Evolutionary conservation across 2,329 filamentous ascomycete species (phyloP).

Genomic region (Beauveria asiatica): DNA sequence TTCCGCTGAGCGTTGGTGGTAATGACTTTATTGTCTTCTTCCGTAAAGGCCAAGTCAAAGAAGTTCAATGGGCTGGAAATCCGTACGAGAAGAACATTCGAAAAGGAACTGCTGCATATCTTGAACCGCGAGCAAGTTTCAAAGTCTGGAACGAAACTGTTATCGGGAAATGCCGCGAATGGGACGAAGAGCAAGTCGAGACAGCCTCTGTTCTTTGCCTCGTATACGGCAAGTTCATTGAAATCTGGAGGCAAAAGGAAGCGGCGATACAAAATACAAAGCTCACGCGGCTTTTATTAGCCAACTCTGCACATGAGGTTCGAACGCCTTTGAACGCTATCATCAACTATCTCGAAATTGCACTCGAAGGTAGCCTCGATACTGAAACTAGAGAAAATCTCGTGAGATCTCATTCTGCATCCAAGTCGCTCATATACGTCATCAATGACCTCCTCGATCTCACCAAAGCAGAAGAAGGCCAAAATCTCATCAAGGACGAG

Average conservation of each 20-base stretch:
- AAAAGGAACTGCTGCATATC: slow-evolving; percentile 61
- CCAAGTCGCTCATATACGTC: slow-evolving; percentile 85
- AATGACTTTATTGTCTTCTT: slow-evolving; percentile 88
- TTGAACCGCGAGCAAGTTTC: slow-evolving; percentile 75
- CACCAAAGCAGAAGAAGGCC: slow-evolving; percentile 80
- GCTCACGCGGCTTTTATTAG: slow-evolving; percentile 67
- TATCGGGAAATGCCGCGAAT: slow-evolving; percentile 73
- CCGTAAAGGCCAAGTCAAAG: slow-evolving; percentile 63
- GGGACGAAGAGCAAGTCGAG: slow-evolving; percentile 83
- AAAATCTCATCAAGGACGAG: slow-evolving; percentile 70
- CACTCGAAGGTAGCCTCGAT: slow-evolving; percentile 71
- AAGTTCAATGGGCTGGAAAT: slow-evolving; percentile 81
- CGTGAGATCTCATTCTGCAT: slow-evolving; percentile 77
- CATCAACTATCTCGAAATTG: slow-evolving; percentile 90
- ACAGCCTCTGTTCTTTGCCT: slow-evolving; percentile 80
- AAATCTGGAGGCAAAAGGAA: slow-evolving; percentile 89
- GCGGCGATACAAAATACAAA: slow-evolving; percentile 74
- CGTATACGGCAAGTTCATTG: slow-evolving; percentile 81
- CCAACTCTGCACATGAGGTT: slow-evolving; percentile 87
- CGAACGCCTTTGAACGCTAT: slow-evolving; percentile 87
- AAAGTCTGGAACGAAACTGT: slow-evolving; percentile 75
- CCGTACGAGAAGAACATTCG: slow-evolving; percentile 72
- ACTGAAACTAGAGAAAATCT: slow-evolving; percentile 78
- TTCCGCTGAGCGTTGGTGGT: slow-evolving; percentile 68
- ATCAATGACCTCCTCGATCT: slow-evolving; percentile 88